These are phyloP conservation scores for Pythium scleroteichum DNA, from an alignment of 352 stramenopile genomes.

Conservation along the genomic window DNA sequence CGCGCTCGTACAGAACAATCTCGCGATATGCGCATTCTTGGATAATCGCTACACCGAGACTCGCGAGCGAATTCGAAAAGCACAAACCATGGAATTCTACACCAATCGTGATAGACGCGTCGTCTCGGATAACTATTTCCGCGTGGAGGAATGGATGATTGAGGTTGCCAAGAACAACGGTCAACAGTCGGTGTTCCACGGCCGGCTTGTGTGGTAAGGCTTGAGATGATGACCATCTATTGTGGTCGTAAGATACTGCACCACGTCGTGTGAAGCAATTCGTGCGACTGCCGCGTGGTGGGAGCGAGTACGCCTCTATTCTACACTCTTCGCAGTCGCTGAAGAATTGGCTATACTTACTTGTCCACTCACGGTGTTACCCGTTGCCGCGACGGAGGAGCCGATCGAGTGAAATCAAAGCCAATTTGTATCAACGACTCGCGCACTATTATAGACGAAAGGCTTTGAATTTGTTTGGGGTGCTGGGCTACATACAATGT, in stretches of 20 bases:
- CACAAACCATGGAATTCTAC: not conserved
- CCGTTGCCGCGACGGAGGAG: too few relatives aligned
- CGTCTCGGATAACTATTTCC: conserved; percentile 16
- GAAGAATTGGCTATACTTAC: too few relatives aligned
- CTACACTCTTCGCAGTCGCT: too few relatives aligned
- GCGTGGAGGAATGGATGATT: conserved; percentile 18
- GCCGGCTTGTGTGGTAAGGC: conserved; percentile 10
- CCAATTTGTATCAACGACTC: too few relatives aligned
- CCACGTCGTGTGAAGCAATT: too few relatives aligned
- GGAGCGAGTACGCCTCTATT: too few relatives aligned
- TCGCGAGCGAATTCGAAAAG: conserved; percentile 10
- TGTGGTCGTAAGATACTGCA: too few relatives aligned
- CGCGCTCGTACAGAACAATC: conserved; percentile 25
- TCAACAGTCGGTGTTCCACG: not conserved
- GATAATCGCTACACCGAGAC: not conserved
- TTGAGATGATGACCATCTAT: too few relatives aligned
- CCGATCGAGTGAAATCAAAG: too few relatives aligned
- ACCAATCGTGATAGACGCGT: not conserved
- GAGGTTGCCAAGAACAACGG: not conserved
- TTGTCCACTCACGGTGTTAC: too few relatives aligned
- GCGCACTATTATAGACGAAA: not conserved
- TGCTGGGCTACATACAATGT: conserved; percentile 66
- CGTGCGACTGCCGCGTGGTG: too few relatives aligned
- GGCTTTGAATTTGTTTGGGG: too few relatives aligned
- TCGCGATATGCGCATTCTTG: conserved; percentile 18